These are phyloP conservation scores for Colletotrichum chrysophilum DNA, from an alignment of 2,329 filamentous ascomycete genomes.

Conservation along the genomic window DNA sequence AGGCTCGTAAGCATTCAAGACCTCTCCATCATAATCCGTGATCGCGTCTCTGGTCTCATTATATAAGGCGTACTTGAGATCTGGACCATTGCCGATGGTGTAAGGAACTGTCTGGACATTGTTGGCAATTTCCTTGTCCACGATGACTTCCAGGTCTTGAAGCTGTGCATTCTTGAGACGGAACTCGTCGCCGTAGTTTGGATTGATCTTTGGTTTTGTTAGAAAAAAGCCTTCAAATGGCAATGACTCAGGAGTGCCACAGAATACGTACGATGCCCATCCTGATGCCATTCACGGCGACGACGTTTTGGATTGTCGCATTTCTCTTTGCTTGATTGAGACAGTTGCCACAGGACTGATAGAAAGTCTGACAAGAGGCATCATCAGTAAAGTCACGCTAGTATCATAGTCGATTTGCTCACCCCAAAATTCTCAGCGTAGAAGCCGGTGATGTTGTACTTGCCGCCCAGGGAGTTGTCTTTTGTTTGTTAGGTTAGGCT, in stretches of 20 bases:
- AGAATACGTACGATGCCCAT: slow-evolving; percentile 28
- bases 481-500: not conserved
- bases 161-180: slow-evolving; percentile 31
- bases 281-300: slow-evolving; percentile 27
- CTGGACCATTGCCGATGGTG: slow-evolving; percentile 27
- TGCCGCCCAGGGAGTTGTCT: slow-evolving; percentile 32
- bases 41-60: slow-evolving; percentile 31
- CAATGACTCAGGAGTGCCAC: not conserved
- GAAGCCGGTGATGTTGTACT: slow-evolving; percentile 35
- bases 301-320: slow-evolving; percentile 32
- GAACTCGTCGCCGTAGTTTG: slow-evolving; percentile 33
- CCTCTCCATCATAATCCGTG: slow-evolving; percentile 27
- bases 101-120: slow-evolving; percentile 32
- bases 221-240: not conserved
- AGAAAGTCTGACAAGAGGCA: slow-evolving; percentile 24
- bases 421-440: slow-evolving; percentile 30
- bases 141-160: slow-evolving; percentile 26
- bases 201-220: slow-evolving; percentile 26
- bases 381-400: not conserved
- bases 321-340: slow-evolving; percentile 28
- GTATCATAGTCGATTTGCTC: fast-evolving
- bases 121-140: slow-evolving; percentile 33
- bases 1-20: slow-evolving; percentile 27
- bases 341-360: slow-evolving; percentile 33
- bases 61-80: slow-evolving; percentile 32